Evolutionary conservation across 495 filamentous ascomycete genomes (phyloP).

Genomic region (Apodospora peruviana): DNA sequence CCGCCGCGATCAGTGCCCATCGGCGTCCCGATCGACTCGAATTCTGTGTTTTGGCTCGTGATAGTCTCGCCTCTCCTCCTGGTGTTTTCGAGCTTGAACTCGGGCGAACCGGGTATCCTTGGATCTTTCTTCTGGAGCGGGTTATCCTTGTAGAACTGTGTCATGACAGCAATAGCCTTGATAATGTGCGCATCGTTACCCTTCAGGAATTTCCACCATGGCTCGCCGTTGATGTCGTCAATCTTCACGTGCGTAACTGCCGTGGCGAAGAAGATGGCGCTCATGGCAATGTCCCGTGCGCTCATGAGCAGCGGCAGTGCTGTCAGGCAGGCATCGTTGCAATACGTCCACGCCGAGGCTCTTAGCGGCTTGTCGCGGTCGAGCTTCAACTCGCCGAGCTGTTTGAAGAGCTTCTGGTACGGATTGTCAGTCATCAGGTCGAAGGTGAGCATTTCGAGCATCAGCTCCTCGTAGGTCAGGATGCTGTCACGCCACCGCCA

Average conservation of each 20-base stretch:
- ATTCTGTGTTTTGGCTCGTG: slow-evolving; percentile 22
- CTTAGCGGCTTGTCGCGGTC: slow-evolving; percentile 70
- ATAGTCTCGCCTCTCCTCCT: slow-evolving; percentile 36
- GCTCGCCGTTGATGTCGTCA: slow-evolving; percentile 66
- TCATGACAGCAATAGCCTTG: slow-evolving; percentile 63
- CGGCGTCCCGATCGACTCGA: slow-evolving; percentile 18
- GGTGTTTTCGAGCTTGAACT: slow-evolving; percentile 42
- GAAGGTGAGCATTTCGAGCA: slow-evolving; percentile 90
- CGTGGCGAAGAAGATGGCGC: slow-evolving; percentile 79
- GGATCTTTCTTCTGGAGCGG: slow-evolving; percentile 45
- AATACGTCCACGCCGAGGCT: slow-evolving; percentile 83
- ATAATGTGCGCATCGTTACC: slow-evolving; percentile 56
- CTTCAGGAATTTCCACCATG: slow-evolving; percentile 80
- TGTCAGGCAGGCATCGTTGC: slow-evolving; percentile 83
- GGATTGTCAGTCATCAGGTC: slow-evolving; percentile 84
- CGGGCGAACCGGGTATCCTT: slow-evolving; percentile 36
- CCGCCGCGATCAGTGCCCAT: slow-evolving; percentile 20
- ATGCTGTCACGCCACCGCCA: slow-evolving; percentile 96
- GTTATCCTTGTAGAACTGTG: slow-evolving; percentile 68
- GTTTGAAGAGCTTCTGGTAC: slow-evolving; percentile 73
- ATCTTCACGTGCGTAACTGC: slow-evolving; percentile 63
- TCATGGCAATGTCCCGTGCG: slow-evolving; percentile 73
- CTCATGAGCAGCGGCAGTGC: slow-evolving; percentile 77
- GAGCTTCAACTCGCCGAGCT: slow-evolving; percentile 61
- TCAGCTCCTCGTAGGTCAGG: slow-evolving; percentile 79